Base-by-base conservation (phyloP, 1,284 basidiomycete genomes). In the Irpex rosettiformis region DNA sequence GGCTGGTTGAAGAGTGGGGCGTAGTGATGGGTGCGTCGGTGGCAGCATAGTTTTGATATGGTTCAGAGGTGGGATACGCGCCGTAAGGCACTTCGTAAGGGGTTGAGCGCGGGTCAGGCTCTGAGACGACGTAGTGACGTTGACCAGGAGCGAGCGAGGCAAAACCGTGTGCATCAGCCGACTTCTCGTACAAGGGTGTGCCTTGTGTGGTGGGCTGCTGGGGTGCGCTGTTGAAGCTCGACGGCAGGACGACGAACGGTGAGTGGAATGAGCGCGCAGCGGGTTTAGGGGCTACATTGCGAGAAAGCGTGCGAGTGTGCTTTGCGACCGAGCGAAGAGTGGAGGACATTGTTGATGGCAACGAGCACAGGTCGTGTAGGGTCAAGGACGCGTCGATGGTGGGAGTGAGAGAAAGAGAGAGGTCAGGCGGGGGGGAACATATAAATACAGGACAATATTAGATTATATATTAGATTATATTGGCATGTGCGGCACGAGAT, bases 11-110 rank as follows among this genome's bases (percentile, higher is more conserved):
- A 64, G 76, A 76, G 70, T 42, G 68, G 70, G 61, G 70, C 22
- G 7, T 8, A 70, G 13, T 58, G 62, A 40, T 69, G 30, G 78
- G 75, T 18, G 77, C 67, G 54, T 74, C 74, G 3, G 80, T 73
- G 37, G 77, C 58, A 10, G 70, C 57, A 68, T 72, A 77, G 67
- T 74, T 76, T 59, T 75, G 70, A 70, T 85, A 88, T 2, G 77
- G 77, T 27, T 79, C 72, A 42, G 82, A 80, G 52, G 78, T 79
- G 56, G 83, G 81, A 72, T 84, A 89, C 10, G 86, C 86, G 61
- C 87, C 86, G 8, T 81, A 79, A 3, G 87, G 87, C 33, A 89
- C 85, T 62, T 79, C 73, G 66, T 87, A 87, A 24, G 80, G 79
- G 48, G 75, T 79, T 58, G 82, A 67, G 55, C 80, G 73, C 40